Percentiles rank a stretch among this genome's conserved stretches.
These are phyloP conservation scores for Aspergillus saccharolyticus DNA, from an alignment of 495 filamentous ascomycete genomes.

Conservation along the genomic window DNA sequence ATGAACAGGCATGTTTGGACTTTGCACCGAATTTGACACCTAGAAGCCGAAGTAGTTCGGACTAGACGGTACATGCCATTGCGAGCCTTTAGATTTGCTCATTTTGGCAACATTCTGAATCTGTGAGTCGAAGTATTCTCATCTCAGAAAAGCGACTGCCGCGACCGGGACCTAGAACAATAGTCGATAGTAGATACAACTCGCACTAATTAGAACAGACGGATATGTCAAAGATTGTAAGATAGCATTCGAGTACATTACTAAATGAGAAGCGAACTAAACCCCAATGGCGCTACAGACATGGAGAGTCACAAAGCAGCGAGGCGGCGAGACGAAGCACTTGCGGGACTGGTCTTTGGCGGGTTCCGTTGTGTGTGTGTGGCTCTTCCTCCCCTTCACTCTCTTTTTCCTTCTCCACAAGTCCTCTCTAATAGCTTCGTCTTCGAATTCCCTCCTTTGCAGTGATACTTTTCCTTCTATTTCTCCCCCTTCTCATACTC, in stretches of 20 bases:
- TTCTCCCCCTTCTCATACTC: background rate
- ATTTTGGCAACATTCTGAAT: too few relatives aligned
- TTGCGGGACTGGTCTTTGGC: conserved; percentile 23
- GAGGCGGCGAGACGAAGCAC: too few relatives aligned
- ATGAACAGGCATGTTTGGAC: too few relatives aligned
- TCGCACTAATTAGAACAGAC: too few relatives aligned
- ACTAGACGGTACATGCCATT: too few relatives aligned
- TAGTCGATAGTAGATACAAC: too few relatives aligned
- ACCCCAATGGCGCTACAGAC: background rate
- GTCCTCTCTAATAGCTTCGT: background rate
- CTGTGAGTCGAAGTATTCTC: background rate
- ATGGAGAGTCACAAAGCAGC: background rate
- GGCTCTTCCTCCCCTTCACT: background rate
- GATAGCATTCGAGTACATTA: too few relatives aligned
- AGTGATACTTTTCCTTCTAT: background rate
- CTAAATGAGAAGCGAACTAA: background rate
- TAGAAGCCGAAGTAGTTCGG: too few relatives aligned
- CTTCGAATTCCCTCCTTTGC: too few relatives aligned
- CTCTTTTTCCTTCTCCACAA: conserved; percentile 1
- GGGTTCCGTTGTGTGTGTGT: conserved; percentile 9
- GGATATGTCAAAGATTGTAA: too few relatives aligned
- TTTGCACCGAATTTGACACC: too few relatives aligned
- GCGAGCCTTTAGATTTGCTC: too few relatives aligned
- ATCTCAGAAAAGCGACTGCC: background rate
- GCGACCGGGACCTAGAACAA: background rate